These are phyloP conservation scores for Starmerella asiatica DNA, from an alignment of 805 yeast genomes.

Conservation along the genomic window DNA sequence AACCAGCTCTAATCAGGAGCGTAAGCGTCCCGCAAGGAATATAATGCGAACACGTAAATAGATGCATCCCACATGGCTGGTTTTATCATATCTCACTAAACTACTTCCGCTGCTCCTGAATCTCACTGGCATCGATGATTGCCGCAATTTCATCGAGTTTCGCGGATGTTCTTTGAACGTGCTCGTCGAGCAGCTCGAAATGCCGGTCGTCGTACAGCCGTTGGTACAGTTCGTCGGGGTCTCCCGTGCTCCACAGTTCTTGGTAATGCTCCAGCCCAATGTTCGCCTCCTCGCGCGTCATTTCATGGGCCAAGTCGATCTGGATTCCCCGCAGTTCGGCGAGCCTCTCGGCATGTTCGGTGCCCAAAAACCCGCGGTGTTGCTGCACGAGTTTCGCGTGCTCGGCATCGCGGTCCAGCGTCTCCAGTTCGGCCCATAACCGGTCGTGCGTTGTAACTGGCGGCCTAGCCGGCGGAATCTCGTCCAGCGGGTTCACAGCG, in stretches of 20 bases:
- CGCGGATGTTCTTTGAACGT: constrained; percentile 37
- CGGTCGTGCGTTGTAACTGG: constrained; percentile 56
- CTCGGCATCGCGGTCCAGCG: constrained; percentile 61
- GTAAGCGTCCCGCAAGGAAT: neutral
- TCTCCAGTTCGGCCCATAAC: constrained; percentile 79
- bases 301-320: constrained; percentile 32
- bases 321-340: constrained; percentile 46
- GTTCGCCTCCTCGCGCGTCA: constrained; percentile 26
- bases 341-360: constrained; percentile 38
- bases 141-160: constrained; percentile 42
- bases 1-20: neutral
- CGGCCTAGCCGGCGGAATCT: constrained; percentile 43
- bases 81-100: too few relatives aligned
- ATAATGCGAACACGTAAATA: neutral
- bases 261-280: constrained; percentile 25
- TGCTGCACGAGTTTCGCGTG: constrained; percentile 34
- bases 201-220: constrained; percentile 37
- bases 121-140: constrained; percentile 24
- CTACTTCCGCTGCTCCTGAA: neutral
- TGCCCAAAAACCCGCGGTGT: constrained; percentile 29
- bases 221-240: constrained; percentile 24
- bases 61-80: too few relatives aligned
- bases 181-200: constrained; percentile 38
- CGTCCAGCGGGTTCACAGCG: constrained; percentile 28
- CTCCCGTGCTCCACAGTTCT: constrained; percentile 22